phyloP scores from a whole-genome alignment of 495 filamentous ascomycete genomes.

The Neurospora intermedia region DNA sequence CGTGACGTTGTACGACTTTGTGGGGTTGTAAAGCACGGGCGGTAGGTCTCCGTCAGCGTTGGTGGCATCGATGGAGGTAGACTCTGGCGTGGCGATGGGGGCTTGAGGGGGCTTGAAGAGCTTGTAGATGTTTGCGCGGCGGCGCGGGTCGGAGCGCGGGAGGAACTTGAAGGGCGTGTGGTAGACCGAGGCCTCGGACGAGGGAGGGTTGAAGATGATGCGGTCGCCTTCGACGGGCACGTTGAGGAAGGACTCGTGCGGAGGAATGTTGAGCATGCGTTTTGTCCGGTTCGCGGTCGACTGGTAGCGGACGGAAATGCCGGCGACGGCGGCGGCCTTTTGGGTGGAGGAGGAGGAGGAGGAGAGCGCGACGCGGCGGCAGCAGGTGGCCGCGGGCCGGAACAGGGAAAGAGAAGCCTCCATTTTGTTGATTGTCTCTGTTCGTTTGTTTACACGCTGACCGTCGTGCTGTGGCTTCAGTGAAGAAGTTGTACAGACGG shows the following conservation, averaged over 20 bases:
- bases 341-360: slow-evolving; percentile 12
- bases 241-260: slow-evolving; percentile 59
- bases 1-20: slow-evolving; percentile 56
- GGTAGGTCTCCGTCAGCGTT: slow-evolving; percentile 8
- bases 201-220: slow-evolving; percentile 91
- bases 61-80: not conserved
- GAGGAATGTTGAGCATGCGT: slow-evolving; percentile 60
- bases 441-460: not conserved
- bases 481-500: not conserved
- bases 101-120: slow-evolving; percentile 14
- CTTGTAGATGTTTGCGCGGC: slow-evolving; percentile 33
- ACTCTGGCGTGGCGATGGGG: not conserved
- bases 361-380: slow-evolving; percentile 13
- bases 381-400: slow-evolving; percentile 11
- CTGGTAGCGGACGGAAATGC: slow-evolving; percentile 43
- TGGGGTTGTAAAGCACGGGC: not conserved
- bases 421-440: slow-evolving; percentile 3
- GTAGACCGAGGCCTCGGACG: slow-evolving; percentile 68
- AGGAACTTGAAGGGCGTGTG: slow-evolving; percentile 88
- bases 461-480: not conserved
- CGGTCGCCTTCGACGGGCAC: slow-evolving; percentile 38
- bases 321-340: slow-evolving; percentile 26
- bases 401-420: slow-evolving; percentile 9
- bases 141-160: slow-evolving; percentile 64
- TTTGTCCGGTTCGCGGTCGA: slow-evolving; percentile 61